Percentiles rank a stretch among this genome's conserved stretches.
These are phyloP conservation scores for Moesziomyces sp. DNA, from an alignment of 1,284 basidiomycete genomes.

Conservation along the genomic window DNA sequence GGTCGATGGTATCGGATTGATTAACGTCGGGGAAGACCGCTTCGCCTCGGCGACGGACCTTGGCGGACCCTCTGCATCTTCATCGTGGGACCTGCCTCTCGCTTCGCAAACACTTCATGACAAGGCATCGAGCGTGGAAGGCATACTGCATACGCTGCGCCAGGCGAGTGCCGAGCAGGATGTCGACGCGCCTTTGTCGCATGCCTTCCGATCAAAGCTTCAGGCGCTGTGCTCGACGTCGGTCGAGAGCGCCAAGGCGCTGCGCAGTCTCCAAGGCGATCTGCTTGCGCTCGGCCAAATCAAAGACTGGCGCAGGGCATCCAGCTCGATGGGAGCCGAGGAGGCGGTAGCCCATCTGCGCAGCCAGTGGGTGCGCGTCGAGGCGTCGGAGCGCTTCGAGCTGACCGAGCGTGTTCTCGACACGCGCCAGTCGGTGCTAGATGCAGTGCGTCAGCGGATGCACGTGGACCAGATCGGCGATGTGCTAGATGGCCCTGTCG, in stretches of 20 bases:
- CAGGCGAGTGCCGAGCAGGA: constrained; percentile 69
- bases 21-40: background rate
- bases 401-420: constrained; percentile 82
- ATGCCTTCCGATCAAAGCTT: constrained; percentile 35
- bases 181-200: constrained; percentile 23
- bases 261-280: constrained; percentile 28
- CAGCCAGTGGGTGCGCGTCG: constrained; percentile 15
- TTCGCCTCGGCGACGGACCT: constrained; percentile 71
- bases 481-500: constrained; percentile 73
- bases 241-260: constrained; percentile 32
- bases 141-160: constrained; percentile 75
- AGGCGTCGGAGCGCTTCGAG: constrained; percentile 70
- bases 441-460: constrained; percentile 75
- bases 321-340: constrained; percentile 17
- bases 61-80: constrained; percentile 86
- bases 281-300: constrained; percentile 51
- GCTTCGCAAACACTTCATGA: constrained; percentile 8
- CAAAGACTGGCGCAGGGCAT: constrained; percentile 33
- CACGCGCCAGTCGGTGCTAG: constrained; percentile 83
- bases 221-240: constrained; percentile 28
- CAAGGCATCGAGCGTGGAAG: constrained; percentile 74
- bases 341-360: constrained; percentile 35
- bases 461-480: constrained; percentile 79
- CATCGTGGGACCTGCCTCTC: constrained; percentile 80
- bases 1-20: constrained; percentile 71